Percentiles rank a stretch among this genome's conserved stretches.
phyloP scores from a whole-genome alignment of 2,329 filamentous ascomycete species.

The Lasiodiplodia gonubiensis region DNA sequence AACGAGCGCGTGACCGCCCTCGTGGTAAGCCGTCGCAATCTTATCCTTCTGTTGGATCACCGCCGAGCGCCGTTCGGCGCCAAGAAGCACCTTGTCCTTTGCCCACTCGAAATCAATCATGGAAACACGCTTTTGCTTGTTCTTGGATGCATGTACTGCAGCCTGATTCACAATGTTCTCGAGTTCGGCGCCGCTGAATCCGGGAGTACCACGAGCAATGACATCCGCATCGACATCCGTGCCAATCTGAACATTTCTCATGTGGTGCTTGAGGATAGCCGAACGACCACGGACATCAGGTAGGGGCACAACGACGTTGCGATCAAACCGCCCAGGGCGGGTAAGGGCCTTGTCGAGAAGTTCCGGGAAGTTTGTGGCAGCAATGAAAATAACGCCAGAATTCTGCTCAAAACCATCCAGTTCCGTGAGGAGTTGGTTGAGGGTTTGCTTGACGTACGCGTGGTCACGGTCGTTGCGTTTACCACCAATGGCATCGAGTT shows the following conservation, averaged over 20 bases:
- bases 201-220: constrained; percentile 85
- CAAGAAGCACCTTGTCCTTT: constrained; percentile 98
- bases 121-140: constrained; percentile 75
- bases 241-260: constrained; percentile 84
- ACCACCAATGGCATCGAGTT: constrained; percentile 91
- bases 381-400: constrained; percentile 93
- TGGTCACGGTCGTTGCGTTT: constrained; percentile 92
- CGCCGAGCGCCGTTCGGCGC: constrained; percentile 86
- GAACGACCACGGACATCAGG: constrained; percentile 93
- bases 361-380: constrained; percentile 94
- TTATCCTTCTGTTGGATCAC: constrained; percentile 94
- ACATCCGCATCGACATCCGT: constrained; percentile 81
- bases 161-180: constrained; percentile 98
- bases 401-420: constrained; percentile 96
- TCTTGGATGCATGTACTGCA: constrained; percentile 89
- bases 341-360: constrained; percentile 93
- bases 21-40: constrained; percentile 92
- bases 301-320: constrained; percentile 84
- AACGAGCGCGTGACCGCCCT: constrained; percentile 93
- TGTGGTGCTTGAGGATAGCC: constrained; percentile 90
- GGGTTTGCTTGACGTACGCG: constrained; percentile 93
- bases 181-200: constrained; percentile 92
- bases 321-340: constrained; percentile 92
- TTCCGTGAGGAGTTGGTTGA: constrained; percentile 96
- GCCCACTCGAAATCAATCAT: constrained; percentile 93